Evolutionary conservation across 2,329 filamentous ascomycete genomes (phyloP).

Genomic region (Paramyrothecium sp.): DNA sequence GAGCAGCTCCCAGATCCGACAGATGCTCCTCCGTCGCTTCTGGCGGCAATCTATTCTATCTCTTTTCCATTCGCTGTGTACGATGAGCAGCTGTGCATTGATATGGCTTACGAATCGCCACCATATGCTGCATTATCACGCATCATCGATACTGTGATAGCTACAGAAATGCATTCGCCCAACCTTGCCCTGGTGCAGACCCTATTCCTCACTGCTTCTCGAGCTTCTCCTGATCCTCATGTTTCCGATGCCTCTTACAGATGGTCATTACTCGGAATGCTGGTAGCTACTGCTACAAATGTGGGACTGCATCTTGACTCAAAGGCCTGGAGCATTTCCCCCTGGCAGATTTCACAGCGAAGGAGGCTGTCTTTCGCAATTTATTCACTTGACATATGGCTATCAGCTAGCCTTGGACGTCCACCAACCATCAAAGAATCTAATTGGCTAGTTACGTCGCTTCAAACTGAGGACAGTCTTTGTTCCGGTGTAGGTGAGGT

Average conservation of each 20-base stretch:
- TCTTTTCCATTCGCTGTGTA: slow-evolving; percentile 15
- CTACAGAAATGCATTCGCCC: slow-evolving; percentile 13
- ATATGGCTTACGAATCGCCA: slow-evolving; percentile 16
- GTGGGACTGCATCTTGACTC: slow-evolving; percentile 15
- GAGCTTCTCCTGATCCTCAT: slow-evolving; percentile 13
- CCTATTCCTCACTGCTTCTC: slow-evolving; percentile 4
- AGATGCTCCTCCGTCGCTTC: neutral
- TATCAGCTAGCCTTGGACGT: slow-evolving; percentile 12
- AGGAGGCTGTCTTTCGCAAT: slow-evolving; percentile 12
- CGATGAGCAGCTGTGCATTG: slow-evolving; percentile 17
- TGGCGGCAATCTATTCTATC: slow-evolving; percentile 15
- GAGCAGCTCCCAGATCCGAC: slow-evolving; percentile 6
- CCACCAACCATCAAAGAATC: slow-evolving; percentile 8
- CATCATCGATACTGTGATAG: slow-evolving; percentile 10
- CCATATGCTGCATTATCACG: slow-evolving; percentile 11
- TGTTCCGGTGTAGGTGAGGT: slow-evolving; percentile 1
- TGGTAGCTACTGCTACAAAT: slow-evolving; percentile 11
- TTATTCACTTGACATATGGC: slow-evolving; percentile 15
- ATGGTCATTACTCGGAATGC: slow-evolving; percentile 10
- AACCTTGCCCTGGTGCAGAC: slow-evolving; percentile 9
- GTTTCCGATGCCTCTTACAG: slow-evolving; percentile 13
- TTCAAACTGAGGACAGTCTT: neutral
- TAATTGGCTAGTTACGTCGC: slow-evolving; percentile 9
- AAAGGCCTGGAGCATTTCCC: slow-evolving; percentile 10
- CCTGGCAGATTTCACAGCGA: slow-evolving; percentile 9